Conservation (phyloP, 306 rosid genomes). For the Vigna radiata region DNA sequence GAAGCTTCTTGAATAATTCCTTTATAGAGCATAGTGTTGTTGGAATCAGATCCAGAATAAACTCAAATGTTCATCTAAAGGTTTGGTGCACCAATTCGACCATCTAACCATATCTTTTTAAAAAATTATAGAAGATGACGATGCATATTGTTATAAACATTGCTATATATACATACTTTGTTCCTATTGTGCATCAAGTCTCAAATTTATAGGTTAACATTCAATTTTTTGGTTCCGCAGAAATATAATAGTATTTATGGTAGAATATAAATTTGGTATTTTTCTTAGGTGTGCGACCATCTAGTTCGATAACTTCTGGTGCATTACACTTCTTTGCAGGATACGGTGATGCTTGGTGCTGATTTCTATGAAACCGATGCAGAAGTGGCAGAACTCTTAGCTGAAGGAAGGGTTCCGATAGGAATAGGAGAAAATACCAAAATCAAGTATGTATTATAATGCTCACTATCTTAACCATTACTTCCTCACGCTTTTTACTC, state of each 20-base stretch:
- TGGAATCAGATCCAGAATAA: conserved; percentile 90
- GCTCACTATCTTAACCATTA: conserved; percentile 24
- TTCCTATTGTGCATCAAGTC: not conserved
- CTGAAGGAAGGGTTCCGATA: conserved; percentile 87
- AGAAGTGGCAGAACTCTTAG: conserved; percentile 66
- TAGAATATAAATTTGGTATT: conserved; percentile 1
- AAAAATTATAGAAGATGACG: not conserved
- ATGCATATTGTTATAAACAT: conserved; percentile 13
- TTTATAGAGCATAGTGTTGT: conserved; percentile 89
- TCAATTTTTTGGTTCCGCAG: not conserved
- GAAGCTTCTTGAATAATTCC: conserved; percentile 83
- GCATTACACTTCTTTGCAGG: conserved; percentile 55
- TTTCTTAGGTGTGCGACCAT: not conserved
- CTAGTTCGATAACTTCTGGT: not conserved
- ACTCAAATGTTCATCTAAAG: conserved; percentile 81
- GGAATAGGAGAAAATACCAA: conserved; percentile 93
- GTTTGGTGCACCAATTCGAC: conserved; percentile 50
- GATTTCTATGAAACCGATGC: conserved; percentile 83
- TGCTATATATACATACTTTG: conserved; percentile 20
- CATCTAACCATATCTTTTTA: conserved; percentile 1
- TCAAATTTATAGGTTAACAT: conserved; percentile 29
- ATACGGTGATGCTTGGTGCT: conserved; percentile 96
- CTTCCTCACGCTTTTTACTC: conserved; percentile 36
- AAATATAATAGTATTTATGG: conserved; percentile 6
- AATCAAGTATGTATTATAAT: conserved; percentile 61